phyloP scores from a whole-genome alignment of 441 rosid genomes.

The Capsella rubella region DNA sequence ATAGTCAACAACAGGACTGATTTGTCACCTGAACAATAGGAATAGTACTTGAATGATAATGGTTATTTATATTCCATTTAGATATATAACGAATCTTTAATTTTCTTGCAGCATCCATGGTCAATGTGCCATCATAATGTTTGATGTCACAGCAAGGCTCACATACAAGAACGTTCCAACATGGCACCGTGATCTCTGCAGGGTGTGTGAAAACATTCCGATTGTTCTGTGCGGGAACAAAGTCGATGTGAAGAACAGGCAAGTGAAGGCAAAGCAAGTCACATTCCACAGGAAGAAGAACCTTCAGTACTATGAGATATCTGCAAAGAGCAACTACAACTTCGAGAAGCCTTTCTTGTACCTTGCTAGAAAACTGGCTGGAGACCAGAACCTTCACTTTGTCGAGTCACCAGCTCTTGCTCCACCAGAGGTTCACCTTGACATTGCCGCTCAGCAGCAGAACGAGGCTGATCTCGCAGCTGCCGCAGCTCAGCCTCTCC shows the following conservation, averaged over 20 bases:
- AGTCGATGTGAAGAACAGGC: constrained; percentile 91
- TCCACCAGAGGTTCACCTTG: constrained; percentile 79
- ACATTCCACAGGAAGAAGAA: constrained; percentile 93
- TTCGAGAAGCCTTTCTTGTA: constrained; percentile 93
- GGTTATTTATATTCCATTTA: background rate
- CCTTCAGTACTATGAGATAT: constrained; percentile 80
- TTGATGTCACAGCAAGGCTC: constrained; percentile 85
- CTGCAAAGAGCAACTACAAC: constrained; percentile 89
- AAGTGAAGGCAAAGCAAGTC: constrained; percentile 93
- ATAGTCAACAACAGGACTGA: background rate
- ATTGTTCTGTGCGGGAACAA: constrained; percentile 87
- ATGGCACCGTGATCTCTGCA: constrained; percentile 94
- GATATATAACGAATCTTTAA: background rate
- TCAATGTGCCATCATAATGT: constrained; percentile 91
- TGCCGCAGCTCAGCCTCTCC: constrained; percentile 67
- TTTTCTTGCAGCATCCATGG: constrained; percentile 78
- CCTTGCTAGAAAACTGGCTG: constrained; percentile 91
- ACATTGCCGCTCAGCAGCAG: constrained; percentile 66
- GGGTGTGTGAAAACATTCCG: constrained; percentile 85
- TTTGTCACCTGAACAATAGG: background rate
- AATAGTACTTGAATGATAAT: background rate
- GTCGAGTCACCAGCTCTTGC: constrained; percentile 82
- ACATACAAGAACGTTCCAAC: constrained; percentile 89
- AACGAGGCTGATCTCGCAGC: constrained; percentile 68
- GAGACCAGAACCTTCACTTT: constrained; percentile 73